These are phyloP conservation scores for Fusarium agapanthi DNA, from an alignment of 2,329 filamentous ascomycete species.

Conservation along the genomic window DNA sequence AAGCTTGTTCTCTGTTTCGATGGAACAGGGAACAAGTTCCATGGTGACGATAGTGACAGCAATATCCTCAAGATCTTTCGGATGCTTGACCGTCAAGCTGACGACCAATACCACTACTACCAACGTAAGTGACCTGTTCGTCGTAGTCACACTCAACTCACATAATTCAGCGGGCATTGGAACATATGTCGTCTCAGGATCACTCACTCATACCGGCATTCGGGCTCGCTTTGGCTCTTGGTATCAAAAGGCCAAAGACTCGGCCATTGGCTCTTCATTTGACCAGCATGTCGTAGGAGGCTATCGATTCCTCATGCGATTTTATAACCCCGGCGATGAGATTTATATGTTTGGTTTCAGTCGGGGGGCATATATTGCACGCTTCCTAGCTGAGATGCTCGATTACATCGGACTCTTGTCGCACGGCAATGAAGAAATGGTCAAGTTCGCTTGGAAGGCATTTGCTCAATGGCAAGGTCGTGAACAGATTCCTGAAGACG, in stretches of 20 bases:
- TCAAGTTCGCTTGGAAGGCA: slow-evolving; percentile 84
- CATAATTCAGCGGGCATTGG: slow-evolving; percentile 69
- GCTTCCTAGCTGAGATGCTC: slow-evolving; percentile 84
- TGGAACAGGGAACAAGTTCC: slow-evolving; percentile 71
- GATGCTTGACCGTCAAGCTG: slow-evolving; percentile 71
- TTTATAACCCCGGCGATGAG: slow-evolving; percentile 70
- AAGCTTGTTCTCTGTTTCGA: slow-evolving; percentile 71
- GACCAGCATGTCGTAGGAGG: slow-evolving; percentile 85
- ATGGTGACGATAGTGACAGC: slow-evolving; percentile 69
- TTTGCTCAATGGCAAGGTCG: slow-evolving; percentile 78
- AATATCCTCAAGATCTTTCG: slow-evolving; percentile 77
- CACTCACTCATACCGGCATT: slow-evolving; percentile 65
- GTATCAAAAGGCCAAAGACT: slow-evolving; percentile 79
- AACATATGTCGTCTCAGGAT: slow-evolving; percentile 72
- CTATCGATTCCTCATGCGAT: slow-evolving; percentile 81
- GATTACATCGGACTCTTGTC: slow-evolving; percentile 82
- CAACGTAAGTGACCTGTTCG: slow-evolving; percentile 57
- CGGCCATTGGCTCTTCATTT: slow-evolving; percentile 81
- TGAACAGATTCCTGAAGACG: slow-evolving; percentile 53
- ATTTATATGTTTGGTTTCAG: slow-evolving; percentile 81
- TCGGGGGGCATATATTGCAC: slow-evolving; percentile 76
- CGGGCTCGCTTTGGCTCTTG: slow-evolving; percentile 69
- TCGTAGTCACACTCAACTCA: not conserved
- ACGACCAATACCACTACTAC: slow-evolving; percentile 71
- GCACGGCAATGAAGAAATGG: slow-evolving; percentile 86